Evolutionary conservation across 805 yeast species (phyloP), one percentile per base, ranked within the genome.

Genomic region (Saccharomyces paradoxus): DNA sequence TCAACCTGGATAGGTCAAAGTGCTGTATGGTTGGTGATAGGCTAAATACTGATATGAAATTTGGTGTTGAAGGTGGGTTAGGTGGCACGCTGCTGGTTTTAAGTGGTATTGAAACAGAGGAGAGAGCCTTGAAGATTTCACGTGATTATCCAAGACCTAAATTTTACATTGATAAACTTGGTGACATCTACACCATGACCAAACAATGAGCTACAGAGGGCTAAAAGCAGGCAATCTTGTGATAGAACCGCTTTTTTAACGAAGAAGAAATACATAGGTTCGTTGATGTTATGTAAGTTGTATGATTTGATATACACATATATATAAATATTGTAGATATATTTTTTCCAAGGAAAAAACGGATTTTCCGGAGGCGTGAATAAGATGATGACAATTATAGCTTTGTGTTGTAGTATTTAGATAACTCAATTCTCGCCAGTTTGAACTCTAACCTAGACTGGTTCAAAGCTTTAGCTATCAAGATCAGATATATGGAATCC

Each of bases 1-100:
- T 75, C 58, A 70, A 79, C 21, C 74, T 82, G 32, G 82, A 82
- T 52, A 80, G 82, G 52, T 59, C 72, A 3, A 77, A 81, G 55
- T 84, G 96, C 12, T 78, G 92, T 60, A 94, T 94, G 98, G 81
- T 94, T 55, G 99, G 99, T 22, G 99, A 94, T 68, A 78, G 99
- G 60, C 76, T 94, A 56, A 92, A 94, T 69, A 94, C 99, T 0
- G 99, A 94, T 65, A 92, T 94, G 84, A 81, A 80, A 65, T 94
- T 94, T 70, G 99, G 98, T 48, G 77, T 81, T 54, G 84, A 83
- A 55, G 96, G 96, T 52, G 94, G 94, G 1, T 77, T 94, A 48
- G 74, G 73, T 28, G 90, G 85, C 53, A 91, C 98, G 1, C 71
- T 94, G 55, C 75, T 94, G 61, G 99, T 94, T 2, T 78, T 94